Percentiles rank a stretch among this genome's conserved stretches.
Conservation (phyloP, 2,329 filamentous ascomycete species). For the Calonectria ilicicola region DNA sequence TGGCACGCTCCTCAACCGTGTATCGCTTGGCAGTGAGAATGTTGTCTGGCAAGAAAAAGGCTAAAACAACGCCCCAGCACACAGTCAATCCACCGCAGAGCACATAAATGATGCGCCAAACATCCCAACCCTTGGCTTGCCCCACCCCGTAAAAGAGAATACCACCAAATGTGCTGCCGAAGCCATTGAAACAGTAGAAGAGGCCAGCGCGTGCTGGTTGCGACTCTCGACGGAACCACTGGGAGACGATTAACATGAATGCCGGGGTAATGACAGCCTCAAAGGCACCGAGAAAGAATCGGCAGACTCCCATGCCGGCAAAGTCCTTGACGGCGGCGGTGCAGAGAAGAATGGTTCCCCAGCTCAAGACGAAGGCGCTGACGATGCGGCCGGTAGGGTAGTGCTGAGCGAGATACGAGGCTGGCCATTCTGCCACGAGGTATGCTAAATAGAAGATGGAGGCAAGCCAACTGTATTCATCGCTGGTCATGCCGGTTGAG, state of each 20-base stretch:
- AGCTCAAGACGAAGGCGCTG: constrained; percentile 47
- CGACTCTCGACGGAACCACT: constrained; percentile 61
- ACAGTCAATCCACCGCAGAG: constrained; percentile 62
- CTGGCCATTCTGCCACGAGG: constrained; percentile 56
- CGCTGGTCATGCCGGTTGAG: constrained; percentile 58
- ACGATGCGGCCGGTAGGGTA: constrained; percentile 50
- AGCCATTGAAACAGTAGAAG: constrained; percentile 58
- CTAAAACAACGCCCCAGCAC: constrained; percentile 59
- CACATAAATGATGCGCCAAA: constrained; percentile 68
- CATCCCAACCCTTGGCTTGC: constrained; percentile 56
- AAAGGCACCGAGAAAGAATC: constrained; percentile 60
- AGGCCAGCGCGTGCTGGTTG: constrained; percentile 60
- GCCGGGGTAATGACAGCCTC: constrained; percentile 62
- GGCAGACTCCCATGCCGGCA: constrained; percentile 56
- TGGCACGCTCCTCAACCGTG: constrained; percentile 43
- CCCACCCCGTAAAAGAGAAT: constrained; percentile 65
- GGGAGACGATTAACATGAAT: constrained; percentile 63
- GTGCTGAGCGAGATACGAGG: constrained; percentile 50
- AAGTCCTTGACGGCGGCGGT: constrained; percentile 57
- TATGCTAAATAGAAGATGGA: constrained; percentile 67
- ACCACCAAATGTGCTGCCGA: constrained; percentile 56
- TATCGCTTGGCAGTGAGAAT: constrained; percentile 51
- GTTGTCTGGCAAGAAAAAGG: constrained; percentile 60
- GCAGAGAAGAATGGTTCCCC: constrained; percentile 57
- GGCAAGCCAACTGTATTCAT: constrained; percentile 66